phyloP scores from a whole-genome alignment of 2,329 filamentous ascomycete genomes.

The Knufia fluminis region DNA sequence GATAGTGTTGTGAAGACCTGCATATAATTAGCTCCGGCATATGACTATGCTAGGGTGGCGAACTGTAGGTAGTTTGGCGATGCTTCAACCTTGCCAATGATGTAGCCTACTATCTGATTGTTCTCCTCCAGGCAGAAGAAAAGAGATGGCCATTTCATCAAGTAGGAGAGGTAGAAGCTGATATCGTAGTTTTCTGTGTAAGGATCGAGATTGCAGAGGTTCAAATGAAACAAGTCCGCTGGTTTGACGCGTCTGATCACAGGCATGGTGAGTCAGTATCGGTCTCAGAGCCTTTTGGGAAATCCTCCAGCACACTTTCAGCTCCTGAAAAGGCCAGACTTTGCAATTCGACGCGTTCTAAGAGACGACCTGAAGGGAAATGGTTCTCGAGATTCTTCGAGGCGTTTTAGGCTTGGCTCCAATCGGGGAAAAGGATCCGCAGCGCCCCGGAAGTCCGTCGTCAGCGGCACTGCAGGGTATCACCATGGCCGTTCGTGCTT shows the following conservation, averaged over 20 bases:
- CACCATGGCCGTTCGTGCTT: too few relatives aligned
- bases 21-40: background rate
- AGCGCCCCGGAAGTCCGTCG: too few relatives aligned
- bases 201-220: slow-evolving; percentile 89
- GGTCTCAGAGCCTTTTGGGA: background rate
- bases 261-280: slow-evolving; percentile 49
- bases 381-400: too few relatives aligned
- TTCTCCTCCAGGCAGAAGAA: slow-evolving; percentile 87
- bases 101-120: slow-evolving; percentile 90
- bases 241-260: slow-evolving; percentile 79
- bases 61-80: slow-evolving; percentile 60
- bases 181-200: slow-evolving; percentile 97
- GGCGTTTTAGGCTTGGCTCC: too few relatives aligned
- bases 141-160: slow-evolving; percentile 88
- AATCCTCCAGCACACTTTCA: too few relatives aligned
- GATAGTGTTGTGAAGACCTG: slow-evolving; percentile 63
- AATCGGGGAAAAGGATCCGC: too few relatives aligned
- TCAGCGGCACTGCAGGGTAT: too few relatives aligned
- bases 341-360: too few relatives aligned
- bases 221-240: slow-evolving; percentile 77
- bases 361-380: too few relatives aligned
- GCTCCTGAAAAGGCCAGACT: too few relatives aligned
- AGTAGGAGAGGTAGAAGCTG: slow-evolving; percentile 90
- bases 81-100: slow-evolving; percentile 86
- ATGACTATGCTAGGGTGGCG: slow-evolving; percentile 6